Conservation (phyloP, 441 rosid genomes). For the Brassica hybrid region DNA sequence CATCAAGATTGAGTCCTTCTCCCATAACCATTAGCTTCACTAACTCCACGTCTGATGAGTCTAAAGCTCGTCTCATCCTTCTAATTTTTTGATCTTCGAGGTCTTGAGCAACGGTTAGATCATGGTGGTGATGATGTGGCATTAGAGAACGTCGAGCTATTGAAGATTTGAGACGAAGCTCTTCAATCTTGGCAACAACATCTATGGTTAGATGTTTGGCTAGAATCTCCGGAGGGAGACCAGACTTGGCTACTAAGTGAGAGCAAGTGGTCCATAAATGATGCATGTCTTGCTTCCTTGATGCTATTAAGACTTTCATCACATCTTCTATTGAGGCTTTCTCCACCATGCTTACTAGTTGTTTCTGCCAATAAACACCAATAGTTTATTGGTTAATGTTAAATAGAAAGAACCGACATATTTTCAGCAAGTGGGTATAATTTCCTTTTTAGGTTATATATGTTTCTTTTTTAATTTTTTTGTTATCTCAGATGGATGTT, state of each 20-base stretch:
- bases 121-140: constrained; percentile 69
- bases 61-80: constrained; percentile 91
- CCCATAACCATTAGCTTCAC: constrained; percentile 99
- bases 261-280: constrained; percentile 97
- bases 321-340: constrained; percentile 98
- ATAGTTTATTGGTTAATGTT: not conserved
- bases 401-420: constrained; percentile 28
- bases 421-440: constrained; percentile 20
- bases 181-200: constrained; percentile 89
- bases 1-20: constrained; percentile 94
- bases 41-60: constrained; percentile 92
- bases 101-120: constrained; percentile 65
- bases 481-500: constrained; percentile 19
- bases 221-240: constrained; percentile 88
- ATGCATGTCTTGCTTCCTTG: constrained; percentile 96
- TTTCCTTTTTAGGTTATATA: constrained; percentile 15
- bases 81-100: constrained; percentile 94
- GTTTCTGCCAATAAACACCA: constrained; percentile 64
- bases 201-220: constrained; percentile 90
- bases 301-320: constrained; percentile 92
- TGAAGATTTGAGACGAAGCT: constrained; percentile 84
- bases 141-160: constrained; percentile 68
- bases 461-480: not conserved
- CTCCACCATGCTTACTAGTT: constrained; percentile 91
- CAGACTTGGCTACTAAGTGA: constrained; percentile 96